Conservation (phyloP, 176 grass and related monocot species). For the sorghum (Sorghum bicolor) region DNA sequence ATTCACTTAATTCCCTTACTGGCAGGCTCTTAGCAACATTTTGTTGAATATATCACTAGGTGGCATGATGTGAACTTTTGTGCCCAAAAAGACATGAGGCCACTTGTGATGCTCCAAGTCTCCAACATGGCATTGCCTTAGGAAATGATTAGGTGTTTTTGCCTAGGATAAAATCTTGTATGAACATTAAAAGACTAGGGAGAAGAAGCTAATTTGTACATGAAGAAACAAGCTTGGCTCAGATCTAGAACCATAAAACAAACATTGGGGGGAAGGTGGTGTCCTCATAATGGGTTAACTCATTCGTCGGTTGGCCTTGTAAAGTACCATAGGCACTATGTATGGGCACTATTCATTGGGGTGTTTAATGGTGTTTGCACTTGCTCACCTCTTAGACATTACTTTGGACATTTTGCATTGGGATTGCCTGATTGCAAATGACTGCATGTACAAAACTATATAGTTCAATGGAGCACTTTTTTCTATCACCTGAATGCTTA, state of each 20-base stretch:
- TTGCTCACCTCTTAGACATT: not conserved
- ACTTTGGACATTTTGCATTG: not conserved
- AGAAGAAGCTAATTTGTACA: not conserved
- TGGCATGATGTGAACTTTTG: not conserved
- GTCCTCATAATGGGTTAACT: not conserved
- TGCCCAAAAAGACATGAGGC: not conserved
- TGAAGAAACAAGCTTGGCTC: not conserved
- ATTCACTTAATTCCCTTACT: not conserved
- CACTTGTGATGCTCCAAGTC: not conserved
- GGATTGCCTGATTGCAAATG: not conserved
- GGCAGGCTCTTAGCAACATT: not conserved
- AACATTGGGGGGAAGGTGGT: not conserved
- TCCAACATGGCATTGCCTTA: not conserved
- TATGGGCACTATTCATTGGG: not conserved
- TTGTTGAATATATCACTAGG: not conserved
- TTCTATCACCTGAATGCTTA: not conserved
- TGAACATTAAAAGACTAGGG: not conserved
- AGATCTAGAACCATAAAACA: not conserved
- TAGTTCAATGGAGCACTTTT: not conserved
- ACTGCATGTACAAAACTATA: constrained; percentile 3
- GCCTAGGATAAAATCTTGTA: not conserved
- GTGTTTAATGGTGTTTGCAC: not conserved
- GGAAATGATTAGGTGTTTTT: not conserved
- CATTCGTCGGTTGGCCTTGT: not conserved
- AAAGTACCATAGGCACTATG: not conserved